Percentiles rank a stretch among this genome's conserved stretches.
phyloP scores from a whole-genome alignment of 306 rosid species.

The Cucumis cinereus region DNA sequence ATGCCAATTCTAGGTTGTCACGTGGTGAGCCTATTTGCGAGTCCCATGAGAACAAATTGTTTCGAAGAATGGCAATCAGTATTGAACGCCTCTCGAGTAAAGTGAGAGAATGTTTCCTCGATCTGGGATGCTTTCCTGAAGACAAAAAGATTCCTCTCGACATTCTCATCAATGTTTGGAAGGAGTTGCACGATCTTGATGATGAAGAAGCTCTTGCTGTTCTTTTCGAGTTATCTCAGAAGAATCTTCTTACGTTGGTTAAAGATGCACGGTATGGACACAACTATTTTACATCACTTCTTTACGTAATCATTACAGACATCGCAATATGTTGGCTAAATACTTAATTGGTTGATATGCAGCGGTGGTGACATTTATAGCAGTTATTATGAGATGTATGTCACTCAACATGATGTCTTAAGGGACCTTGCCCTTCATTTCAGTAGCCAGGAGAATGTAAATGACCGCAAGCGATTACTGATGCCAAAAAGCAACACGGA shows the following conservation, averaged over 20 bases:
- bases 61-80: conserved; percentile 62
- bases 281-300: background rate
- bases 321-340: conserved; percentile 4
- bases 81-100: conserved; percentile 32
- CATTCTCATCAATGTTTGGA: conserved; percentile 73
- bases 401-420: conserved; percentile 75
- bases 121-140: conserved; percentile 73
- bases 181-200: conserved; percentile 61
- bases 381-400: conserved; percentile 66
- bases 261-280: conserved; percentile 54
- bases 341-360: conserved; percentile 10
- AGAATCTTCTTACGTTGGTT: conserved; percentile 67
- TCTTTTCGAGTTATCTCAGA: conserved; percentile 67
- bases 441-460: conserved; percentile 25
- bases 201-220: conserved; percentile 63
- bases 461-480: conserved; percentile 43
- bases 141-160: conserved; percentile 82
- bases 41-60: conserved; percentile 46
- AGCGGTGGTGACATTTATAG: conserved; percentile 58
- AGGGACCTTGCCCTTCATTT: conserved; percentile 72
- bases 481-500: conserved; percentile 62
- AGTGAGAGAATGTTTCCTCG: conserved; percentile 72
- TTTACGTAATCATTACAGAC: background rate
- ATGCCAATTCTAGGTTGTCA: conserved; percentile 56
- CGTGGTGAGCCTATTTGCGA: conserved; percentile 67